A percentile compares a stretch with the other conserved stretches of the same genome.
These are phyloP conservation scores for Debaryomycetaceae sp. DNA, from an alignment of 1,139 yeast genomes.

Conservation along the genomic window DNA sequence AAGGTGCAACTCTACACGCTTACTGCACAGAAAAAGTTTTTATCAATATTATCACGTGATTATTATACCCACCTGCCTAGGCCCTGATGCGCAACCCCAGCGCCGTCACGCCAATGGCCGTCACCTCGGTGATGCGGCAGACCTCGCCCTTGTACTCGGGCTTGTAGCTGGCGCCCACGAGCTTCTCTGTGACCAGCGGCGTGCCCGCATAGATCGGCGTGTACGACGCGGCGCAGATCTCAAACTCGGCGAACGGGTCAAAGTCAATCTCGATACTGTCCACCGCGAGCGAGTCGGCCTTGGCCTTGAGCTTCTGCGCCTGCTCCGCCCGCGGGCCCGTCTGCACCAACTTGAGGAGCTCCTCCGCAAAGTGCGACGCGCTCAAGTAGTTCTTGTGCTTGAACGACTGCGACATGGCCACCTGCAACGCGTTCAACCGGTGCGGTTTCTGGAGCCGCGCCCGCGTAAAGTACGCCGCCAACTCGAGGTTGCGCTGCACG, in stretches of 20 bases:
- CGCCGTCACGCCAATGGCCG: slow-evolving; percentile 89
- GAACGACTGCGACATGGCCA: slow-evolving; percentile 90
- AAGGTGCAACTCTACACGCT: too few species aligned
- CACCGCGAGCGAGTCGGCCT: slow-evolving; percentile 67
- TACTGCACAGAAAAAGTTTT: too few species aligned
- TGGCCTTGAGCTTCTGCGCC: slow-evolving; percentile 71
- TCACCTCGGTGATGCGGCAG: slow-evolving; percentile 66
- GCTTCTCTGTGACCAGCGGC: slow-evolving; percentile 63
- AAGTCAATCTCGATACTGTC: slow-evolving; percentile 88
- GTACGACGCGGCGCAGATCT: slow-evolving; percentile 74
- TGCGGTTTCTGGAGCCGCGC: slow-evolving; percentile 77
- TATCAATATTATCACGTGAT: not conserved
- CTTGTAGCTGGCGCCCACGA: slow-evolving; percentile 85
- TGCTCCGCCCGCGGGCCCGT: slow-evolving; percentile 81
- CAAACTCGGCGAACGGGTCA: slow-evolving; percentile 86
- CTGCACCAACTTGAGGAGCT: slow-evolving; percentile 57
- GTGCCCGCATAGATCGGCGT: slow-evolving; percentile 84
- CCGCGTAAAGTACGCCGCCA: slow-evolving; percentile 91
- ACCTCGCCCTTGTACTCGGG: slow-evolving; percentile 65
- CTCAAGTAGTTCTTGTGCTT: slow-evolving; percentile 78
- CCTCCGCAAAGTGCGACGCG: slow-evolving; percentile 84
- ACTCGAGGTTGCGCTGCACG: slow-evolving; percentile 76
- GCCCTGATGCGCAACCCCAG: slow-evolving; percentile 66
- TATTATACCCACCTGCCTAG: slow-evolving; percentile 3
- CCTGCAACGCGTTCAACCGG: slow-evolving; percentile 78